Evolutionary conservation across 2,329 filamentous ascomycete genomes (phyloP).

Genomic region (Orbilia quercus): DNA sequence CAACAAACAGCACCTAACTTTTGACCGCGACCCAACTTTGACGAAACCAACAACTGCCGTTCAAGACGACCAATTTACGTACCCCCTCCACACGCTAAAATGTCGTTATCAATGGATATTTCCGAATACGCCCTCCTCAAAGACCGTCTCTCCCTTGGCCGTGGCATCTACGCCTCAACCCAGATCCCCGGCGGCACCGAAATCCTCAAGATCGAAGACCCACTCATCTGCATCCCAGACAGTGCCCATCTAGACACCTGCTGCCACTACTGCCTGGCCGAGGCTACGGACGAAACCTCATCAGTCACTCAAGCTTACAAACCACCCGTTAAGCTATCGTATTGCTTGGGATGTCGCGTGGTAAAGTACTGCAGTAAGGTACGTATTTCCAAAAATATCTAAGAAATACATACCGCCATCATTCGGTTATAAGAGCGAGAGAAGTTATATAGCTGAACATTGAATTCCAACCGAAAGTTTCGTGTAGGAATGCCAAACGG

Average conservation of each 20-base stretch:
- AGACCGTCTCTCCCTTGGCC: slow-evolving; percentile 63
- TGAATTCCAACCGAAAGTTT: slow-evolving; percentile 29
- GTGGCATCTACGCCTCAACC: slow-evolving; percentile 69
- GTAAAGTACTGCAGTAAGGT: slow-evolving; percentile 73
- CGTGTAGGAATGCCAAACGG: slow-evolving; percentile 69
- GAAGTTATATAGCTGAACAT: slow-evolving; percentile 30
- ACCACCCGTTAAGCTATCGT: slow-evolving; percentile 64
- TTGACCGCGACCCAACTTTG: not conserved
- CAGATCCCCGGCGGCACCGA: slow-evolving; percentile 66
- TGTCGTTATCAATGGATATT: slow-evolving; percentile 31
- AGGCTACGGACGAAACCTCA: slow-evolving; percentile 57
- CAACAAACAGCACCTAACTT: not conserved
- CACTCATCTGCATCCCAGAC: slow-evolving; percentile 69
- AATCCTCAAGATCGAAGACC: slow-evolving; percentile 67
- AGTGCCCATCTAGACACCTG: slow-evolving; percentile 67
- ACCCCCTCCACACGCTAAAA: slow-evolving; percentile 12
- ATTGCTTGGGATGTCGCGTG: slow-evolving; percentile 70
- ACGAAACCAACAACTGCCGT: slow-evolving; percentile 15
- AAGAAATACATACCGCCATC: no score
- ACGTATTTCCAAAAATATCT: slow-evolving; percentile 59
- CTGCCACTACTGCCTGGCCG: slow-evolving; percentile 71
- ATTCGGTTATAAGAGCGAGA: no score
- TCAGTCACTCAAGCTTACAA: slow-evolving; percentile 53
- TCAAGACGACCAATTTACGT: no score
- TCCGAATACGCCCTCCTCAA: slow-evolving; percentile 42